Evolutionary conservation across 495 filamentous ascomycete species (phyloP).

Genomic region (Neurospora tetrasperma): DNA sequence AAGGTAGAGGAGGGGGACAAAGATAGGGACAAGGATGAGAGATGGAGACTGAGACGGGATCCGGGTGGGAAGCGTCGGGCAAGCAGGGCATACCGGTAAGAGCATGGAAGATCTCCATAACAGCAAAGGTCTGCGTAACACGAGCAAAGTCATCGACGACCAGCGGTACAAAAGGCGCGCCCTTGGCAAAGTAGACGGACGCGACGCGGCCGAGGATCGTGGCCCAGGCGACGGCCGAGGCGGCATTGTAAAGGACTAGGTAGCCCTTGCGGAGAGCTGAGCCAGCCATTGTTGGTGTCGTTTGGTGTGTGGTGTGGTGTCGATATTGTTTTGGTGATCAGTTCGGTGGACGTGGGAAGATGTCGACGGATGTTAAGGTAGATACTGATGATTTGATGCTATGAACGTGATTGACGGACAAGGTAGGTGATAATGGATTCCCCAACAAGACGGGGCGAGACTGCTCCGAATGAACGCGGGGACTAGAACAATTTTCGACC

Average conservation of each 20-base stretch:
- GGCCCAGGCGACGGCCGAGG: constrained; percentile 66
- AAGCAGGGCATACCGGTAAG: constrained; percentile 41
- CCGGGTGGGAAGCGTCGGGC: background rate
- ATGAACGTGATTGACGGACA: no score
- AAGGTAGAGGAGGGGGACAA: background rate
- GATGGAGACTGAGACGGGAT: background rate
- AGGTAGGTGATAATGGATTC: background rate
- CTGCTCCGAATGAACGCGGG: background rate
- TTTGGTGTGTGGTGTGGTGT: background rate
- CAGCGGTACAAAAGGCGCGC: constrained; percentile 29
- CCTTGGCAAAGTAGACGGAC: constrained; percentile 18
- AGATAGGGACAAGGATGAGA: background rate
- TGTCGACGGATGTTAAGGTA: no score
- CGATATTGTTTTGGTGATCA: background rate
- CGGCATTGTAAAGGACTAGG: constrained; percentile 73
- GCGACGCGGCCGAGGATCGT: constrained; percentile 52
- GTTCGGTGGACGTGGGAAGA: no score
- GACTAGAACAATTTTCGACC: background rate
- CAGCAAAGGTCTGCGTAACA: constrained; percentile 72
- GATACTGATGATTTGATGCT: no score
- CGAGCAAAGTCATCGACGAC: constrained; percentile 55
- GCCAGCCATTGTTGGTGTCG: constrained; percentile 5
- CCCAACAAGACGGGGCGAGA: background rate
- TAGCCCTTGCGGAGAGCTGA: constrained; percentile 46
- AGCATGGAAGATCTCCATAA: constrained; percentile 76